These are phyloP conservation scores for Teunomyces atbi DNA, from an alignment of 805 yeast genomes.

Conservation along the genomic window DNA sequence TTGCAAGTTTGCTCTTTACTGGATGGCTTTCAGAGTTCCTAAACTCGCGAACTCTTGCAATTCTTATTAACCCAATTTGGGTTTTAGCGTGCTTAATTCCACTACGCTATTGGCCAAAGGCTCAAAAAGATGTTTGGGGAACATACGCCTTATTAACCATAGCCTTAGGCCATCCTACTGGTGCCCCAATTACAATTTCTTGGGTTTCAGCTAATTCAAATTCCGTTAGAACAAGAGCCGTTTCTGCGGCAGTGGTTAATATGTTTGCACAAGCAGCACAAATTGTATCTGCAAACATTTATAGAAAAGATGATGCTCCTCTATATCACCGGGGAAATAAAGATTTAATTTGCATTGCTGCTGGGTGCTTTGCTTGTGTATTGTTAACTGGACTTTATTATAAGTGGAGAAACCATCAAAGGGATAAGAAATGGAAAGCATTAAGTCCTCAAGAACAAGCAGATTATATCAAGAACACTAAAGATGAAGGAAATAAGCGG, in stretches of 20 bases:
- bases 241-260: constrained; percentile 63
- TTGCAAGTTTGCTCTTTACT: constrained; percentile 16
- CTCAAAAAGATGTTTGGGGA: constrained; percentile 40
- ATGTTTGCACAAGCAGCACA: constrained; percentile 60
- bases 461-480: constrained; percentile 44
- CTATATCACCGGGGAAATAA: constrained; percentile 57
- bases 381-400: constrained; percentile 37
- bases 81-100: constrained; percentile 30
- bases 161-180: constrained; percentile 44
- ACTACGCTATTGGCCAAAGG: constrained; percentile 41
- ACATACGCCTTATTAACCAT: constrained; percentile 39
- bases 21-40: constrained; percentile 22
- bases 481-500: constrained; percentile 57
- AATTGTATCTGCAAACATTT: constrained; percentile 55
- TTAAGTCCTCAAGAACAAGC: constrained; percentile 50
- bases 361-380: constrained; percentile 29
- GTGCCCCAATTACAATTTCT: constrained; percentile 55
- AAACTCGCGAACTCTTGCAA: constrained; percentile 21
- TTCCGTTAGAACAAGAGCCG: constrained; percentile 61
- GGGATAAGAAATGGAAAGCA: constrained; percentile 50
- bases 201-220: constrained; percentile 65
- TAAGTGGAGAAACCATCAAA: constrained; percentile 39
- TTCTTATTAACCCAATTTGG: constrained; percentile 24
- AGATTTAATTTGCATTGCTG: constrained; percentile 35
- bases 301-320: constrained; percentile 57